Conservation (phyloP, 1,284 basidiomycete species). For the Trametes hirsuta region DNA sequence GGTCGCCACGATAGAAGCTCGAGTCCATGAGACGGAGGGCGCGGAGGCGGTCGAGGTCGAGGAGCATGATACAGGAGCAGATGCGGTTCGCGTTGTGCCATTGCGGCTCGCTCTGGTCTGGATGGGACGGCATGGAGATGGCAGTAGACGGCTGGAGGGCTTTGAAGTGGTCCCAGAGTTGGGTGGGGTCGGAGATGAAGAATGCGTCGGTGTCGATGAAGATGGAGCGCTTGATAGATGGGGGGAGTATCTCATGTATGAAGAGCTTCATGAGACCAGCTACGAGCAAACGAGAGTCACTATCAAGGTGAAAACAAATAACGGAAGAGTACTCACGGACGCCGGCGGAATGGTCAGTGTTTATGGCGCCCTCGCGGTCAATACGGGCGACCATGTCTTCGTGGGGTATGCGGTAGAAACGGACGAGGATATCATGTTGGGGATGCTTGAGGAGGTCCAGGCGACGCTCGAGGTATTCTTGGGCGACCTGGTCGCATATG, state of each 20-base stretch:
- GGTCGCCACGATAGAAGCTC: conserved; percentile 39
- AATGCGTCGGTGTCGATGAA: conserved; percentile 55
- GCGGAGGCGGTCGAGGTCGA: conserved; percentile 49
- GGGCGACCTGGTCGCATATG: conserved; percentile 47
- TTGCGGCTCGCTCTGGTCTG: conserved; percentile 41
- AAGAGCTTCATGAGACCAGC: conserved; percentile 52
- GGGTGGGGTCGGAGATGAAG: conserved; percentile 48
- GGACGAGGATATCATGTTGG: conserved; percentile 39
- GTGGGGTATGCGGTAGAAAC: conserved; percentile 44
- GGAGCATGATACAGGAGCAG: conserved; percentile 55
- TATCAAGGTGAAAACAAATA: neutral
- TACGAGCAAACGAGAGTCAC: conserved; percentile 18
- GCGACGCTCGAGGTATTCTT: conserved; percentile 40
- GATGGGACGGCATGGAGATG: conserved; percentile 48
- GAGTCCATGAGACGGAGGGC: conserved; percentile 51
- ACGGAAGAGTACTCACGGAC: conserved; percentile 39
- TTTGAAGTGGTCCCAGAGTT: conserved; percentile 48
- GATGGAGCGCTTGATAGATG: conserved; percentile 44
- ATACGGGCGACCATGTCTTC: conserved; percentile 47
- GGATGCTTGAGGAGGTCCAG: conserved; percentile 43
- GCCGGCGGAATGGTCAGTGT: conserved; percentile 50
- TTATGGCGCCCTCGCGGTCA: conserved; percentile 48
- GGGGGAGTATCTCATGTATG: conserved; percentile 47
- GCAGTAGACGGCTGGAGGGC: conserved; percentile 39
- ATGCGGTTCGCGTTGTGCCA: conserved; percentile 52